These are phyloP conservation scores for Conticribra guillardii DNA, from an alignment of 108 stramenopile genomes.

Conservation along the genomic window DNA sequence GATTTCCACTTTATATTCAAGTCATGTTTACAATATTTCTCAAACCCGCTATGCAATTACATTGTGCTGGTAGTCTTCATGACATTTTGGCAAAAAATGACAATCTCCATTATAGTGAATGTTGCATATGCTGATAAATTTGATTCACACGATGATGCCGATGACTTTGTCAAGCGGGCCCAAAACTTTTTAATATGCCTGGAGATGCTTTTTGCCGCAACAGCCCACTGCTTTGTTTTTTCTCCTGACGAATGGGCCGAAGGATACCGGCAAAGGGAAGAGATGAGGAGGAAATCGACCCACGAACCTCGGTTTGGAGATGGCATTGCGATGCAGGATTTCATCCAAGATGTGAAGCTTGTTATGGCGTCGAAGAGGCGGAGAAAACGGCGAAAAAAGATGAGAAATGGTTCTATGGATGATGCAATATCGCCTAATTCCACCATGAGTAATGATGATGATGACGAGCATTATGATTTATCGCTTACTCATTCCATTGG, in stretches of 20 bases:
- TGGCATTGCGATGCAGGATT: conserved; percentile 72
- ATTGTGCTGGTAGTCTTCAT: conserved; percentile 92
- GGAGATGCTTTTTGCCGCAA: conserved; percentile 87
- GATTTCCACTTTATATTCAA: too few relatives aligned
- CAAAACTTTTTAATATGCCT: conserved; percentile 91
- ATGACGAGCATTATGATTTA: not conserved
- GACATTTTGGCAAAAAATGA: conserved; percentile 91
- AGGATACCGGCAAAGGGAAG: conserved; percentile 63
- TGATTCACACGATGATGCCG: conserved; percentile 46
- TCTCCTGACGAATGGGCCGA: conserved; percentile 86
- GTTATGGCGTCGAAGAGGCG: conserved; percentile 45
- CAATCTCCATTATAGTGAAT: conserved; percentile 60
- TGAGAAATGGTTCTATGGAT: not conserved
- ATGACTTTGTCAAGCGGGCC: conserved; percentile 53
- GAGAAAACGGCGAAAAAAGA: conserved; percentile 27
- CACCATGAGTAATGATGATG: conserved; percentile 11
- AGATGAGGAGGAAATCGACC: conserved; percentile 33
- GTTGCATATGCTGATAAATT: conserved; percentile 32
- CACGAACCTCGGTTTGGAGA: conserved; percentile 35
- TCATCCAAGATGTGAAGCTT: conserved; percentile 65
- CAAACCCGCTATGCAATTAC: too few relatives aligned
- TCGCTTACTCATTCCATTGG: conserved; percentile 4
- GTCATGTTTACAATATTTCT: too few relatives aligned
- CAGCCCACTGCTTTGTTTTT: conserved; percentile 91
- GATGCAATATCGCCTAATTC: conserved; percentile 20